Conservation (phyloP, 352 stramenopile genomes). For the Phytophthora colocasiae region DNA sequence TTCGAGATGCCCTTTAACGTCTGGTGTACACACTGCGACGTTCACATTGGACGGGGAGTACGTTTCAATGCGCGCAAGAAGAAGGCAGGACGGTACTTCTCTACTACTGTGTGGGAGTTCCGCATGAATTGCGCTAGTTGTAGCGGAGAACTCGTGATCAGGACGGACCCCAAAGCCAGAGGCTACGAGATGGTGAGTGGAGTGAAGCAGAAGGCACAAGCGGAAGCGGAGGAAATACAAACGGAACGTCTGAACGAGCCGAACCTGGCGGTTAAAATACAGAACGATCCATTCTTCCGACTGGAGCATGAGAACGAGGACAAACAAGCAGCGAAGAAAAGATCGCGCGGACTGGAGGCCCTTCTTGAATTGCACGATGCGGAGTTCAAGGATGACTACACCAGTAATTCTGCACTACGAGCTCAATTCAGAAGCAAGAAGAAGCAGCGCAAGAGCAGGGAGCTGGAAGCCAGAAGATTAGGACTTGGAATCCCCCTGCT, state of each 20-base stretch:
- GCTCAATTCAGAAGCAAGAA: conserved; percentile 67
- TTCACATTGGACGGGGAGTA: conserved; percentile 85
- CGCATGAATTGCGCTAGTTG: conserved; percentile 93
- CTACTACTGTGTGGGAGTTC: conserved; percentile 95
- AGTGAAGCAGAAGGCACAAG: conserved; percentile 90
- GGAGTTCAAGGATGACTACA: conserved; percentile 77
- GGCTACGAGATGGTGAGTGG: conserved; percentile 91
- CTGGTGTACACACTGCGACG: conserved; percentile 88
- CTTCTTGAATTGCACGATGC: conserved; percentile 68
- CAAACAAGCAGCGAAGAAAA: conserved; percentile 52
- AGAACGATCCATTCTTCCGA: conserved; percentile 72
- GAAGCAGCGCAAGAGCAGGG: conserved; percentile 49
- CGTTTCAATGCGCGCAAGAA: conserved; percentile 98
- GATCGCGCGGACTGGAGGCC: conserved; percentile 52
- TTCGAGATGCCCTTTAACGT: conserved; percentile 98
- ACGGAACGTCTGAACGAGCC: conserved; percentile 71
- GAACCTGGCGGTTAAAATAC: conserved; percentile 46
- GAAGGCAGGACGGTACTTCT: conserved; percentile 91
- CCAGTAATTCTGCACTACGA: conserved; percentile 64
- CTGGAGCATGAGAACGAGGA: conserved; percentile 86
- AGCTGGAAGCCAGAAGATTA: conserved; percentile 47
- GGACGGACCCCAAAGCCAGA: conserved; percentile 95
- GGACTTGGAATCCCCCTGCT: conserved; percentile 69
- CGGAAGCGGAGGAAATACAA: conserved; percentile 42
- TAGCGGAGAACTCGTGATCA: conserved; percentile 89